Evolutionary conservation across 2,329 filamentous ascomycete genomes (phyloP).

Genomic region (Microsporum ferrugineum): DNA sequence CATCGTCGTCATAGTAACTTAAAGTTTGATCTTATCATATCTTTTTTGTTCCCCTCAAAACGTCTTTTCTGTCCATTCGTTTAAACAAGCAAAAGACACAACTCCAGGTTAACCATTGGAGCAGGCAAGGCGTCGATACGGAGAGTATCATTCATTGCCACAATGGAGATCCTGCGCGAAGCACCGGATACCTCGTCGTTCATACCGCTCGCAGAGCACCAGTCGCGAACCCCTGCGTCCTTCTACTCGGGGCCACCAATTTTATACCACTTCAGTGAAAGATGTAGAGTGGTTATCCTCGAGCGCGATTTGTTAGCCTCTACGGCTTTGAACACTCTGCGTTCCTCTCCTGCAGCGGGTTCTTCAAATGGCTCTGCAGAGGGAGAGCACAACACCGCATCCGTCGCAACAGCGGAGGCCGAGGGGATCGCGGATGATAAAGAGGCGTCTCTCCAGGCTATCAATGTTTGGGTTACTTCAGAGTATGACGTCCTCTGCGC

Average conservation of each 20-base stretch:
- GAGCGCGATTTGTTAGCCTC: conserved; percentile 30
- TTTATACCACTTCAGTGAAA: conserved; percentile 37
- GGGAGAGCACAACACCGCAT: conserved; percentile 4
- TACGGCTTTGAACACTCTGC: conserved; percentile 25
- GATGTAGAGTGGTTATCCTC: conserved; percentile 35
- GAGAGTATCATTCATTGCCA: not conserved
- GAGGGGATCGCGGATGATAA: conserved; percentile 17
- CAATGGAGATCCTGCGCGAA: conserved; percentile 34
- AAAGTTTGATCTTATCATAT: not conserved
- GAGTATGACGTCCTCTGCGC: conserved; percentile 28
- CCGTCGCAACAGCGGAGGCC: conserved; percentile 1
- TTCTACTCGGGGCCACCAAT: conserved; percentile 38
- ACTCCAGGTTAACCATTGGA: not conserved
- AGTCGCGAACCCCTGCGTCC: conserved; percentile 38
- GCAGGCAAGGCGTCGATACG: not conserved
- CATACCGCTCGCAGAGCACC: conserved; percentile 35
- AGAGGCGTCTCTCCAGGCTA: conserved; percentile 28
- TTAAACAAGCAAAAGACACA: not conserved
- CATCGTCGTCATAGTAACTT: not conserved
- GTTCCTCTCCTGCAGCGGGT: conserved; percentile 10
- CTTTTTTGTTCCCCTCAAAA: not conserved
- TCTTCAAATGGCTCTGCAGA: not conserved
- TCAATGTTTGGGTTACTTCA: conserved; percentile 40
- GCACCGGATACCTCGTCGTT: conserved; percentile 32
- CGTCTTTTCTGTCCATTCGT: not conserved